phyloP scores from a whole-genome alignment of 805 yeast species.

The Candida dendrica region DNA sequence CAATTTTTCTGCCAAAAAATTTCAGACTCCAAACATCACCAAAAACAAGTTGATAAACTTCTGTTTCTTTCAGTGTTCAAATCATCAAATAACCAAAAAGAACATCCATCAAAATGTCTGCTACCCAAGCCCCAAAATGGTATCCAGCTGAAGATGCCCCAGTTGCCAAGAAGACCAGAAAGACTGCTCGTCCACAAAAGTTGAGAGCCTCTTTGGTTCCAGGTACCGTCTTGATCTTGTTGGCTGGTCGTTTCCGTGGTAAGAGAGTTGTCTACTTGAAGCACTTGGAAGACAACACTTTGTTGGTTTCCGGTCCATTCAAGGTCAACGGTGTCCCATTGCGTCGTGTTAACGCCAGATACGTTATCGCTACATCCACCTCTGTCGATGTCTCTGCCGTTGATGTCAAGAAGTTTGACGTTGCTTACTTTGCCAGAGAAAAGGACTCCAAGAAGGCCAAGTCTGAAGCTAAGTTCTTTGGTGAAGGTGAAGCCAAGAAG shows the following conservation, averaged over 20 bases:
- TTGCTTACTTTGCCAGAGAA: slow-evolving; percentile 95
- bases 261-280: slow-evolving; percentile 98
- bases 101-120: slow-evolving; percentile 12
- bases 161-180: slow-evolving; percentile 84
- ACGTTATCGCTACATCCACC: slow-evolving; percentile 98
- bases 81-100: neutral
- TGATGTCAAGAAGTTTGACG: slow-evolving; percentile 86
- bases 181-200: slow-evolving; percentile 87
- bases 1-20: neutral
- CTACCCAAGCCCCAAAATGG: slow-evolving; percentile 74
- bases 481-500: slow-evolving; percentile 67
- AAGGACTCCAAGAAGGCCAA: slow-evolving; percentile 74
- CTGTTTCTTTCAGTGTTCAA: too few species aligned
- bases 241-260: slow-evolving; percentile 99
- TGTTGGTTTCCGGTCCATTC: slow-evolving; percentile 98
- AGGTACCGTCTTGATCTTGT: slow-evolving; percentile 94
- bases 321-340: slow-evolving; percentile 99
- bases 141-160: slow-evolving; percentile 89
- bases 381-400: slow-evolving; percentile 72
- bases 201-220: slow-evolving; percentile 94
- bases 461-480: slow-evolving; percentile 90
- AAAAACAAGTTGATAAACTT: neutral
- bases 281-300: slow-evolving; percentile 95
- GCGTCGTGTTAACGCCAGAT: slow-evolving; percentile 98
- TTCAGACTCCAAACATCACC: neutral